Evolutionary conservation across 306 rosid species (phyloP).

Genomic region (Gillenia trifoliata): DNA sequence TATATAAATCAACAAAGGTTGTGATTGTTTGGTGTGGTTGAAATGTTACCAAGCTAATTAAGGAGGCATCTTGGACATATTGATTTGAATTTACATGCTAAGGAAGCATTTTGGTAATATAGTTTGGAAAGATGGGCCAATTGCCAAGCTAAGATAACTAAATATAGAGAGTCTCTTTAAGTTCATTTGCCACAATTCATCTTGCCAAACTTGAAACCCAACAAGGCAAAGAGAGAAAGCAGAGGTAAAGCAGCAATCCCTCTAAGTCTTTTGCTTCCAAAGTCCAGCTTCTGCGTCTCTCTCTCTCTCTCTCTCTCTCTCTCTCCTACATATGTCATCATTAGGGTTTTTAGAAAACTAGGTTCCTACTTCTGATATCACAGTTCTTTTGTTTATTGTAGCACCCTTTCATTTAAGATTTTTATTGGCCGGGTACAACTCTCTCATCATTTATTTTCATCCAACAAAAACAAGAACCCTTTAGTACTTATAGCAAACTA

Average conservation of each 20-base stretch:
- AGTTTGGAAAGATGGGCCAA: background rate
- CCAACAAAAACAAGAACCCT: background rate
- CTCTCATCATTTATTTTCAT: background rate
- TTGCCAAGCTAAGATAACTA: background rate
- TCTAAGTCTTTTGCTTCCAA: background rate
- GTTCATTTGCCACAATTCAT: background rate
- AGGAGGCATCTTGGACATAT: background rate
- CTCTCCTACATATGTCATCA: background rate
- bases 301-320: background rate
- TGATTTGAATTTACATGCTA: background rate
- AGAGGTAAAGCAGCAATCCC: background rate
- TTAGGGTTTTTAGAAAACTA: constrained; percentile 9
- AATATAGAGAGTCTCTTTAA: background rate
- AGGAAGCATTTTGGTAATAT: background rate
- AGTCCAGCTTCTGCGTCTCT: background rate
- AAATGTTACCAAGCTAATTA: background rate
- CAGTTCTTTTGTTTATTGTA: background rate
- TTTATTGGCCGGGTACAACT: background rate
- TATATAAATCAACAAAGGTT: background rate
- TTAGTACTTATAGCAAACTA: background rate
- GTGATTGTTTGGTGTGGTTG: background rate
- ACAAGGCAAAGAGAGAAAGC: background rate
- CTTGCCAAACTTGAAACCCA: constrained; percentile 2
- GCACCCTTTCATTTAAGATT: background rate
- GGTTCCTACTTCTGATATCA: background rate